phyloP scores from a whole-genome alignment of 768 basidiomycete genomes.

The Serpula lacrymans region DNA sequence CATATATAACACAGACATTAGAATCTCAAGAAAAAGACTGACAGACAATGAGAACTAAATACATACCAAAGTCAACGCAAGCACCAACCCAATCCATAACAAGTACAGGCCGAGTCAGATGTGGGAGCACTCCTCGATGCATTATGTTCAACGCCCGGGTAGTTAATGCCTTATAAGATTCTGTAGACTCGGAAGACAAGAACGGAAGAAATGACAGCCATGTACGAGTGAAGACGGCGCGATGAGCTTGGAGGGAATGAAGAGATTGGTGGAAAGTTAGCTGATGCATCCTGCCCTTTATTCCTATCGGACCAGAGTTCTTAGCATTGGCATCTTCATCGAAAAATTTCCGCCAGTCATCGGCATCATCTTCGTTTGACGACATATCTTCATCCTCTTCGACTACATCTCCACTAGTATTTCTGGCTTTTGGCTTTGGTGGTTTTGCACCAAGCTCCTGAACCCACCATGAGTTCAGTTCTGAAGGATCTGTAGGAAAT shows the following conservation, averaged over 20 bases:
- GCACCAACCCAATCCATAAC: slow-evolving; percentile 92
- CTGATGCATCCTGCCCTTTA: slow-evolving; percentile 49
- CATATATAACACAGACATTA: slow-evolving; percentile 3
- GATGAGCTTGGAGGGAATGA: slow-evolving; percentile 73
- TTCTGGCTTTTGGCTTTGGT: slow-evolving; percentile 42
- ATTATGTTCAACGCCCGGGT: slow-evolving; percentile 69
- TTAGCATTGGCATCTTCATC: slow-evolving; percentile 52
- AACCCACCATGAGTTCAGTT: slow-evolving; percentile 80
- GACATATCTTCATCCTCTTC: slow-evolving; percentile 30
- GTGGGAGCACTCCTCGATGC: slow-evolving; percentile 81
- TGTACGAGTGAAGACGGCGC: slow-evolving; percentile 74
- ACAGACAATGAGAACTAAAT: not conserved
- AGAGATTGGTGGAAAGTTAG: slow-evolving; percentile 75
- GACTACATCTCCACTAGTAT: slow-evolving; percentile 37
- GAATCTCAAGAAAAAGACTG: no score
- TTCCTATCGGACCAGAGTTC: slow-evolving; percentile 31
- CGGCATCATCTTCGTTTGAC: slow-evolving; percentile 40
- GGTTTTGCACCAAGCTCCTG: slow-evolving; percentile 60
- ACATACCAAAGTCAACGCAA: slow-evolving; percentile 76
- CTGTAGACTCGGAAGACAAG: slow-evolving; percentile 38
- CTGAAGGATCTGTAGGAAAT: slow-evolving; percentile 67
- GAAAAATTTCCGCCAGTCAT: slow-evolving; percentile 83
- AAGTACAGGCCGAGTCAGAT: slow-evolving; percentile 71
- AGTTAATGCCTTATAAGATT: slow-evolving; percentile 35
- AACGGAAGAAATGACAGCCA: slow-evolving; percentile 74